Evolutionary conservation across 352 stramenopile genomes (phyloP).

Genomic region (Phytophthora pini): DNA sequence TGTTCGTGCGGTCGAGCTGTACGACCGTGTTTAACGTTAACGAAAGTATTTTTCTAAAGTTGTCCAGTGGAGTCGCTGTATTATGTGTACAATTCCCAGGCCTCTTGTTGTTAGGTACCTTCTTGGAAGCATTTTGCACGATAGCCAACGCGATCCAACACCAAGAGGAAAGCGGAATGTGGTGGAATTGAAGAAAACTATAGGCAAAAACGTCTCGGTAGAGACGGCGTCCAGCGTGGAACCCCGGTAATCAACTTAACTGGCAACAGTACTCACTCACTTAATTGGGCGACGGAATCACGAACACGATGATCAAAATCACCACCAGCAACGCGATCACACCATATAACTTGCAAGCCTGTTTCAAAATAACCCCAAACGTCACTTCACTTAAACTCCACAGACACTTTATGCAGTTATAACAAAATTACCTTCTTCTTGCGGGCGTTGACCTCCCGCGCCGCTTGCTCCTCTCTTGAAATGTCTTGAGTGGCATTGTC

Average conservation of each 20-base stretch:
- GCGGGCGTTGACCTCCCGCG: slow-evolving; percentile 68
- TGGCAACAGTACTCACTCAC: slow-evolving; percentile 2
- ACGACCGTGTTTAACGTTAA: slow-evolving; percentile 34
- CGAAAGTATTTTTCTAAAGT: slow-evolving; percentile 18
- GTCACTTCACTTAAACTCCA: slow-evolving; percentile 7
- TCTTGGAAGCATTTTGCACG: background rate
- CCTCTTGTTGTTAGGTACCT: too few relatives aligned
- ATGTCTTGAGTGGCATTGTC: slow-evolving; percentile 70
- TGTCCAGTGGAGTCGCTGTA: slow-evolving; percentile 19
- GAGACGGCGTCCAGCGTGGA: slow-evolving; percentile 6
- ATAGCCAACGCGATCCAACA: background rate
- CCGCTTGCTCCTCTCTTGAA: slow-evolving; percentile 60
- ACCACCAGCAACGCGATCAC: slow-evolving; percentile 71
- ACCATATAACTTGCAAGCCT: slow-evolving; percentile 78
- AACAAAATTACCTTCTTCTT: slow-evolving; percentile 65
- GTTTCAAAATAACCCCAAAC: slow-evolving; percentile 6
- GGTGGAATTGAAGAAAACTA: slow-evolving; percentile 8
- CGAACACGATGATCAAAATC: slow-evolving; percentile 64
- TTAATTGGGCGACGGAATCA: slow-evolving; percentile 51
- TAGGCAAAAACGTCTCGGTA: slow-evolving; percentile 23
- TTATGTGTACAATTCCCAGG: slow-evolving; percentile 31
- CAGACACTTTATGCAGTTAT: slow-evolving; percentile 1
- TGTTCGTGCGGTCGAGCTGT: slow-evolving; percentile 1
- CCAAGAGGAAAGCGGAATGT: slow-evolving; percentile 5
- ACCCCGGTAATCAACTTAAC: background rate